These are phyloP conservation scores for Mycena galopus DNA, from an alignment of 768 basidiomycete genomes.

Conservation along the genomic window DNA sequence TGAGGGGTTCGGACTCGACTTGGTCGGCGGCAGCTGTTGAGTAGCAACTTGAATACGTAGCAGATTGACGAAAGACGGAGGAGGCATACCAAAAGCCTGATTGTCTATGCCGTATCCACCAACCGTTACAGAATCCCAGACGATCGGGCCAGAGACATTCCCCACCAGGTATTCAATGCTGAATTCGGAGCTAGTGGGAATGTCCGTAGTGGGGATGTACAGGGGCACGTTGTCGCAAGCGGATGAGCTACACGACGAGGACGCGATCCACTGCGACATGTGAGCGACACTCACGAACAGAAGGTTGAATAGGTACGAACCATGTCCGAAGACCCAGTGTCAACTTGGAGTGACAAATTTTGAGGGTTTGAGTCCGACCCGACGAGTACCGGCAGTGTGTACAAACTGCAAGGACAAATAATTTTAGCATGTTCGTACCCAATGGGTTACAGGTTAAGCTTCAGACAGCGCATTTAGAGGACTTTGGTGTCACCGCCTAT, in stretches of 20 bases:
- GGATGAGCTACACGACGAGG: slow-evolving; percentile 70
- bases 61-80: neutral
- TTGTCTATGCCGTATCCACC: slow-evolving; percentile 73
- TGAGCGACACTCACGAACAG: neutral
- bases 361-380: slow-evolving; percentile 59
- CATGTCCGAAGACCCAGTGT: slow-evolving; percentile 87
- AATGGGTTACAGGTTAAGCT: neutral
- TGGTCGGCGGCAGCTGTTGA: slow-evolving; percentile 67
- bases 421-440: slow-evolving; percentile 4
- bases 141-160: slow-evolving; percentile 69
- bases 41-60: neutral
- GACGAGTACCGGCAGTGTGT: slow-evolving; percentile 71
- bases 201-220: slow-evolving; percentile 69
- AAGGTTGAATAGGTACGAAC: slow-evolving; percentile 54
- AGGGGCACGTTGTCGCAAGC: slow-evolving; percentile 61
- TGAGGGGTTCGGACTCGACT: slow-evolving; percentile 70
- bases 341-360: slow-evolving; percentile 76
- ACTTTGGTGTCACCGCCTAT: slow-evolving; percentile 1
- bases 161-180: slow-evolving; percentile 73
- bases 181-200: slow-evolving; percentile 58
- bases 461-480: neutral
- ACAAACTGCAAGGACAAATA: slow-evolving; percentile 60
- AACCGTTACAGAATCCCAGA: slow-evolving; percentile 75
- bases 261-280: slow-evolving; percentile 78
- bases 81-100: slow-evolving; percentile 76